Conservation (phyloP, 345 rosid genomes). For the Salix dunnii region DNA sequence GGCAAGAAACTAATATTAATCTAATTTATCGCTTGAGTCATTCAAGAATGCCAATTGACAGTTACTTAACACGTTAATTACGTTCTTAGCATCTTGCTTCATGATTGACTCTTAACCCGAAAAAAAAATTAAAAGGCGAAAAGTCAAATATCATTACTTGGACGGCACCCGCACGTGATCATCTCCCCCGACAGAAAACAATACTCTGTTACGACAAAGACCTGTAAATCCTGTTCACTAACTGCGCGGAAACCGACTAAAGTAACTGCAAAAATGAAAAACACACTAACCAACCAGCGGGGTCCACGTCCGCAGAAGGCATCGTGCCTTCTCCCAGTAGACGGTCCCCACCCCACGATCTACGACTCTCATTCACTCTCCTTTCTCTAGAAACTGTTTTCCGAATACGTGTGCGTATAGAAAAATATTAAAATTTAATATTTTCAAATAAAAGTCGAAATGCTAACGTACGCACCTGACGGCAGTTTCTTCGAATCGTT, state of each 20-base stretch:
- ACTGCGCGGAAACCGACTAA: neutral
- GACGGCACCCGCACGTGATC: constrained; percentile 25
- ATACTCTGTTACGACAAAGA: constrained; percentile 10
- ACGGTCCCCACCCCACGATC: constrained; percentile 38
- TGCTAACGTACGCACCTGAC: constrained; percentile 52
- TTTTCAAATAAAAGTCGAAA: neutral
- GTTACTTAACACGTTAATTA: neutral
- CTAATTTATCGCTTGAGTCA: neutral
- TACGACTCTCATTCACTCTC: constrained; percentile 18
- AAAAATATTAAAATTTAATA: neutral
- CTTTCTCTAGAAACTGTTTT: neutral
- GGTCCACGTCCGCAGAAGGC: constrained; percentile 25
- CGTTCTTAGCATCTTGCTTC: neutral
- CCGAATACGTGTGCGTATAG: neutral
- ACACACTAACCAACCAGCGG: constrained; percentile 15
- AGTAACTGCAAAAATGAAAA: neutral
- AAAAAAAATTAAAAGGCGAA: neutral
- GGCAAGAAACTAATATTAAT: neutral
- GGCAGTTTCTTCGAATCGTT: constrained; percentile 81
- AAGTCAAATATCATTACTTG: constrained; percentile 3
- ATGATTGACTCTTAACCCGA: neutral
- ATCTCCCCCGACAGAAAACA: constrained; percentile 6
- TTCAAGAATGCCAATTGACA: neutral
- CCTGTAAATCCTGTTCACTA: constrained; percentile 31
- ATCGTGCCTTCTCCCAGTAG: constrained; percentile 22